A percentile compares a stretch with the other conserved stretches of the same genome.
Evolutionary conservation across 768 basidiomycete genomes (phyloP).

Genomic region (Suillus fuscotomentosus): DNA sequence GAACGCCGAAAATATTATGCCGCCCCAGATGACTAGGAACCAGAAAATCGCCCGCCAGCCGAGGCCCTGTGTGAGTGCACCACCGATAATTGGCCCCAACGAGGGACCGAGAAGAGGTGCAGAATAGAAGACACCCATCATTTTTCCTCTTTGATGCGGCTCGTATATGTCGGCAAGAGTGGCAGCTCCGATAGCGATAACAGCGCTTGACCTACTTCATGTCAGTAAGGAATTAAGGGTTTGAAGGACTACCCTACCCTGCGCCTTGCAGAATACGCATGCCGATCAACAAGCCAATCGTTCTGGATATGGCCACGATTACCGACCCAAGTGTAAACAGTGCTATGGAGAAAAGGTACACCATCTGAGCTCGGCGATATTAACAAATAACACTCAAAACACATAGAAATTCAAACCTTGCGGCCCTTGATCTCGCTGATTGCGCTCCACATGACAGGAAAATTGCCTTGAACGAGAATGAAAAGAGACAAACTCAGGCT

Average conservation of each 20-base stretch:
- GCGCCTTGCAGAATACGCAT: constrained; percentile 66
- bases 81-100: constrained; percentile 70
- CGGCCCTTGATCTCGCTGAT: constrained; percentile 77
- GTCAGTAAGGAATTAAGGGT: neutral
- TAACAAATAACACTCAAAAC: neutral
- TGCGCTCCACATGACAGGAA: constrained; percentile 68
- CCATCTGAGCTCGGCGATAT: constrained; percentile 34
- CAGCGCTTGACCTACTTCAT: constrained; percentile 54
- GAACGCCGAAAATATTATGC: constrained; percentile 53
- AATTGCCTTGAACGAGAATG: constrained; percentile 65
- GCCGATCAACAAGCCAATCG: constrained; percentile 57
- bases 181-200: constrained; percentile 72
- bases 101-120: constrained; percentile 73
- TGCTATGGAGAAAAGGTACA: constrained; percentile 53
- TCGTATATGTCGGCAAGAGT: constrained; percentile 82
- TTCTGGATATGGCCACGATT: constrained; percentile 56
- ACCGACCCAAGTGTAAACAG: constrained; percentile 58
- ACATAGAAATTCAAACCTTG: constrained; percentile 40
- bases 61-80: constrained; percentile 61
- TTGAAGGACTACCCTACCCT: constrained; percentile 39
- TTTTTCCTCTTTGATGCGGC: constrained; percentile 72
- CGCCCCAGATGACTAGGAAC: constrained; percentile 67
- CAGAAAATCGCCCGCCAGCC: constrained; percentile 87
- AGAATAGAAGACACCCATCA: constrained; percentile 82
- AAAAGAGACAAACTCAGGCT: constrained; percentile 70